Conservation (phyloP, 495 filamentous ascomycete genomes). For the Articulospora tetracladia region DNA sequence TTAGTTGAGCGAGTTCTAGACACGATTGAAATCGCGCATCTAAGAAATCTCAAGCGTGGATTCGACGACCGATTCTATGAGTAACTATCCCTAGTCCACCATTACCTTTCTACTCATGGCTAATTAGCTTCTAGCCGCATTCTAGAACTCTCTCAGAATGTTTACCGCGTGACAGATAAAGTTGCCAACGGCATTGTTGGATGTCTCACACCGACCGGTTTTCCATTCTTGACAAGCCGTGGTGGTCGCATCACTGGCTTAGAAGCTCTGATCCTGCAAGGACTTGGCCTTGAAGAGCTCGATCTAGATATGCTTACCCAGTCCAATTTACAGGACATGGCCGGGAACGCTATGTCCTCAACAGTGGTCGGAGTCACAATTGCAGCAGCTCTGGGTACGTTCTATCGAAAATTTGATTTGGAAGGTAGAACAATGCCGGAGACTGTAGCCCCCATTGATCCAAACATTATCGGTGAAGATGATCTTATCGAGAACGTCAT, state of each 20-base stretch:
- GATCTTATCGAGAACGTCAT: not conserved
- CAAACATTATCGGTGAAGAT: not conserved
- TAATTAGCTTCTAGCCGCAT: constrained; percentile 34
- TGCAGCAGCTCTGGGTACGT: constrained; percentile 47
- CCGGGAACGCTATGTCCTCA: constrained; percentile 81
- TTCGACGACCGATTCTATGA: constrained; percentile 65
- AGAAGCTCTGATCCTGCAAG: constrained; percentile 68
- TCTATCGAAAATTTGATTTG: constrained; percentile 25
- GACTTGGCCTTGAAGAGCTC: constrained; percentile 60
- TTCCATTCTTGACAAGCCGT: constrained; percentile 58
- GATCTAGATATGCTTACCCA: constrained; percentile 61
- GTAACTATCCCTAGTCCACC: constrained; percentile 33
- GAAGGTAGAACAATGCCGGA: not conserved
- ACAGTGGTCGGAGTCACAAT: constrained; percentile 67
- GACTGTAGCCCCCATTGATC: not conserved
- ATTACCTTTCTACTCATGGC: not conserved
- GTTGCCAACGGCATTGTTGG: constrained; percentile 54
- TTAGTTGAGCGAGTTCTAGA: constrained; percentile 59
- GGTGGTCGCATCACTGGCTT: constrained; percentile 60
- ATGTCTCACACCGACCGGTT: constrained; percentile 69
- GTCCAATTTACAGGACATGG: constrained; percentile 64
- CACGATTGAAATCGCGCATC: constrained; percentile 59
- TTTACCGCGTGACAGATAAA: constrained; percentile 53
- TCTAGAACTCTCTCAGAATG: constrained; percentile 73
- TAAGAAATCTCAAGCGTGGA: constrained; percentile 38